phyloP scores from a whole-genome alignment of 306 rosid genomes.

The Prunus mongolica region DNA sequence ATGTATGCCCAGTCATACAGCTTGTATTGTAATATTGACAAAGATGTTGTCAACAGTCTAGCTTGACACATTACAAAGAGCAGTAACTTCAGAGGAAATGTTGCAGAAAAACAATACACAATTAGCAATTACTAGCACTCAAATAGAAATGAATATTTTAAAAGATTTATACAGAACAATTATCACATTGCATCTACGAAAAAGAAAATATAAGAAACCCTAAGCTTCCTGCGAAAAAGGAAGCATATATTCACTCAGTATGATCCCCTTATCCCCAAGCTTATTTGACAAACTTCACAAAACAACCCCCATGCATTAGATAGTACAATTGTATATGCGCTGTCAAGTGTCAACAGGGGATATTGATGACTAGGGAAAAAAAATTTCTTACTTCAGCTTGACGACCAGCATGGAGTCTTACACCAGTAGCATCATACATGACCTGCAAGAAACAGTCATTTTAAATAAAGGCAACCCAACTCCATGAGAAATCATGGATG shows the following conservation, averaged over 20 bases:
- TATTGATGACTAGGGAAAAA: background rate
- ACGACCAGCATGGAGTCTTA: constrained; percentile 51
- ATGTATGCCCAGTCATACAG: background rate
- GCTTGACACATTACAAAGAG: background rate
- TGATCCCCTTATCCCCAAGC: background rate
- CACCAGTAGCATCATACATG: constrained; percentile 54
- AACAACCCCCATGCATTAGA: background rate
- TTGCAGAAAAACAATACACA: background rate
- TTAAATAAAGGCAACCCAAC: background rate
- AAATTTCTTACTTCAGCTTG: constrained; percentile 44
- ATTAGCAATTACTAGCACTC: background rate
- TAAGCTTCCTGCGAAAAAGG: background rate
- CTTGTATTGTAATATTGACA: background rate
- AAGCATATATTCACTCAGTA: background rate
- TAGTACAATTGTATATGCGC: background rate
- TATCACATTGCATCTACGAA: background rate
- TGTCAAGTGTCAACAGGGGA: background rate
- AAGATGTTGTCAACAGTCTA: background rate
- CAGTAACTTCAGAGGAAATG: background rate
- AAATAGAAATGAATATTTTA: background rate
- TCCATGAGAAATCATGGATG: background rate
- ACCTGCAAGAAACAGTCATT: constrained; percentile 29
- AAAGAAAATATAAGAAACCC: background rate
- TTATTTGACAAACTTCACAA: constrained; percentile 5
- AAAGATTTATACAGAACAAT: background rate